Percentiles rank a stretch among this genome's conserved stretches.
Conservation (phyloP, 1,139 yeast genomes). For the Protomyces arabidopsidicola region DNA sequence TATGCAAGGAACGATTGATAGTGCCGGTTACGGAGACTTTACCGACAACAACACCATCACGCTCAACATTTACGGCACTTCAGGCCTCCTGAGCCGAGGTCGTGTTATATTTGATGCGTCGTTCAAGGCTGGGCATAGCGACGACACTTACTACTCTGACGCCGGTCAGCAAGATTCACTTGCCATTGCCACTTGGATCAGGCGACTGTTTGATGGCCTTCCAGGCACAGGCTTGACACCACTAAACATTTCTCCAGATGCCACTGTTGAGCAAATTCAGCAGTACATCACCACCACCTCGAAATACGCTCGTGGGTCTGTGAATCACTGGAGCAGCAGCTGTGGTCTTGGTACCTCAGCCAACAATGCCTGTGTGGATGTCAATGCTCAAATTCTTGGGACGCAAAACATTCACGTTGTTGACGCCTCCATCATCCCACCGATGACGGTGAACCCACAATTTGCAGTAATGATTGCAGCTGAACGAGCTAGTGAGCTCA, state of each 20-base stretch:
- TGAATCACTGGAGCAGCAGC: slow-evolving; percentile 5
- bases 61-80: slow-evolving; percentile 2
- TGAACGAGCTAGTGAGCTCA: slow-evolving; percentile 6
- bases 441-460: slow-evolving; percentile 7
- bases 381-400: slow-evolving; percentile 1
- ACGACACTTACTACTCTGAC: slow-evolving; percentile 3
- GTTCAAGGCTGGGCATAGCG: not conserved
- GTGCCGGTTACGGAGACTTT: not conserved
- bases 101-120: not conserved
- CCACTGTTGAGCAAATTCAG: slow-evolving; percentile 1
- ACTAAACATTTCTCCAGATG: slow-evolving; percentile 1
- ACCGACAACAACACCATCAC: slow-evolving; percentile 3
- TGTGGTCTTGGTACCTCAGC: not conserved
- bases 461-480: slow-evolving; percentile 8
- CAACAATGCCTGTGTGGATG: not conserved
- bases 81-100: not conserved
- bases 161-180: not conserved
- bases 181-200: slow-evolving; percentile 5
- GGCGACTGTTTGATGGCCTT: not conserved
- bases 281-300: slow-evolving; percentile 11
- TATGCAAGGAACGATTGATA: slow-evolving; percentile 3
- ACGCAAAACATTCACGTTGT: slow-evolving; percentile 6
- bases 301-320: not conserved
- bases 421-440: slow-evolving; percentile 4
- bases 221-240: not conserved